Conservation (phyloP, 1,139 yeast genomes). For the Pichia sp. region DNA sequence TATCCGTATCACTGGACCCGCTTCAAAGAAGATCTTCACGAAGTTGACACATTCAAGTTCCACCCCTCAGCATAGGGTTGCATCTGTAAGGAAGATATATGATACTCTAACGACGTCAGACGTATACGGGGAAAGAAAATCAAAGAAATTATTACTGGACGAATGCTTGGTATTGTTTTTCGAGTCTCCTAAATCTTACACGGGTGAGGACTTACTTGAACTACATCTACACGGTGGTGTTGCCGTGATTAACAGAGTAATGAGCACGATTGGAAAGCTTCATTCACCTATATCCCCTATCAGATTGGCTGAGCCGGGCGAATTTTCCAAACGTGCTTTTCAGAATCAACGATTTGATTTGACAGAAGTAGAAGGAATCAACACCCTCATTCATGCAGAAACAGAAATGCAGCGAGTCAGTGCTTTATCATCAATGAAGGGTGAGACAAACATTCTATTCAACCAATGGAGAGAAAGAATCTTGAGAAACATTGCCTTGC, state of each 20-base stretch:
- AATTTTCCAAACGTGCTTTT: conserved; percentile 75
- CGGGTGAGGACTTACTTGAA: conserved; percentile 89
- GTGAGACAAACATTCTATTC: conserved; percentile 55
- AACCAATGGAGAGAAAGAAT: conserved; percentile 63
- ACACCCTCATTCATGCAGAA: conserved; percentile 89
- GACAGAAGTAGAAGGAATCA: conserved; percentile 86
- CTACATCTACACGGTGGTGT: conserved; percentile 91
- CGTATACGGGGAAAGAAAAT: conserved; percentile 27
- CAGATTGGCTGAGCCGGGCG: conserved; percentile 89
- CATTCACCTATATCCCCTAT: conserved; percentile 46
- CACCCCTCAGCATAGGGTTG: conserved; percentile 47
- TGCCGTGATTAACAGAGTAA: conserved; percentile 71
- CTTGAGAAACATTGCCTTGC: conserved; percentile 61
- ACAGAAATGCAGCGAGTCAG: conserved; percentile 83
- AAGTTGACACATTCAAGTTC: conserved; percentile 41
- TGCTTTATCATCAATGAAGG: conserved; percentile 69
- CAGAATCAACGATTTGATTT: conserved; percentile 45
- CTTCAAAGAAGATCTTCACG: conserved; percentile 43
- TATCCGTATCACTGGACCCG: conserved; percentile 75
- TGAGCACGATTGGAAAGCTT: conserved; percentile 54
- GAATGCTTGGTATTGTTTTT: conserved; percentile 71
- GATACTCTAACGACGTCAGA: conserved; percentile 16
- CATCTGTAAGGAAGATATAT: conserved; percentile 54
- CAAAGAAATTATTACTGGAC: conserved; percentile 48
- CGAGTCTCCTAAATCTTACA: conserved; percentile 73